A percentile compares a stretch with the other conserved stretches of the same genome.
Conservation (phyloP, 2,329 filamentous ascomycete genomes). For the Huntiella abstrusa region DNA sequence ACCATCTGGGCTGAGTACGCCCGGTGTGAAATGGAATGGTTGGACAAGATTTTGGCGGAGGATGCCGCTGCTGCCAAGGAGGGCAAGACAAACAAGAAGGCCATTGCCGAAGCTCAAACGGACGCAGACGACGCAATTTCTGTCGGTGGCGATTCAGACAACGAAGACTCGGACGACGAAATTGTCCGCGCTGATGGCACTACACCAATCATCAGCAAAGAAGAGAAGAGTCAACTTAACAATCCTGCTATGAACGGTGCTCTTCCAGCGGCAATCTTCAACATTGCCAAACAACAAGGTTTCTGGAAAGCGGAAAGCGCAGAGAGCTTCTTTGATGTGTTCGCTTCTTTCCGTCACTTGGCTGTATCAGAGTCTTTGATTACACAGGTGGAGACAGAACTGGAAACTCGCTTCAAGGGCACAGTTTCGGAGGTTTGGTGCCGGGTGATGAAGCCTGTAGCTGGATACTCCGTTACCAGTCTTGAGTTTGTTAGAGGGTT, state of each 20-base stretch:
- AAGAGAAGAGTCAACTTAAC: conserved; percentile 33
- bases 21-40: conserved; percentile 79
- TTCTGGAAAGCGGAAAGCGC: conserved; percentile 48
- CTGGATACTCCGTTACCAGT: conserved; percentile 43
- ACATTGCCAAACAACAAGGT: conserved; percentile 62
- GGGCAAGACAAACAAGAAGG: conserved; percentile 35
- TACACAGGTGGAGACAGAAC: conserved; percentile 49
- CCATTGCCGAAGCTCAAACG: conserved; percentile 27
- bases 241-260: conserved; percentile 82
- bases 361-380: conserved; percentile 40
- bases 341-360: conserved; percentile 48
- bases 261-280: conserved; percentile 82
- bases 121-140: conserved; percentile 30
- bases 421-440: conserved; percentile 49
- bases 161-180: conserved; percentile 23
- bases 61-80: conserved; percentile 43
- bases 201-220: conserved; percentile 27
- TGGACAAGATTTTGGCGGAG: conserved; percentile 43
- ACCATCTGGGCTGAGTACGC: conserved; percentile 79
- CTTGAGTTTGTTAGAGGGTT: conserved; percentile 57
- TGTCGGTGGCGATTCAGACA: conserved; percentile 23
- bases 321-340: conserved; percentile 63
- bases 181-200: conserved; percentile 26
- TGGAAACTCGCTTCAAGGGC: conserved; percentile 40
- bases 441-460: conserved; percentile 49